These are phyloP conservation scores for Pseudopyrenochaeta lycopersici DNA, from an alignment of 2,329 filamentous ascomycete species.

Conservation along the genomic window DNA sequence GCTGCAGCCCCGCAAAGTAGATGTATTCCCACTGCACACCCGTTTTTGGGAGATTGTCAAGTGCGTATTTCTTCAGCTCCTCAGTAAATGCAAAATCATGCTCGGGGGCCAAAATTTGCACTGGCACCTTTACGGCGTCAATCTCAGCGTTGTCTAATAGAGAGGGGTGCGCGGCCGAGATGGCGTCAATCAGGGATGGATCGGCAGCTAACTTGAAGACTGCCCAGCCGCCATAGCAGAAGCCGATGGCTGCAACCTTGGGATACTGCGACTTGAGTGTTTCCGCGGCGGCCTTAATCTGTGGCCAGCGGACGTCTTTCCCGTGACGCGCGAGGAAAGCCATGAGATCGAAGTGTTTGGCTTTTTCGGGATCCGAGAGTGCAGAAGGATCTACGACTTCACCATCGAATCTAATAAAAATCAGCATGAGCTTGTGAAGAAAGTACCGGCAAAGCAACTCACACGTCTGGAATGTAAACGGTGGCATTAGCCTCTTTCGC, in stretches of 20 bases:
- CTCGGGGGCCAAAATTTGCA: constrained; percentile 43
- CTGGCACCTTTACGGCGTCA: constrained; percentile 39
- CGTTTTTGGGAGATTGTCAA: constrained; percentile 37
- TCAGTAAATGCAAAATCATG: constrained; percentile 35
- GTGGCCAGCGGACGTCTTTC: constrained; percentile 50
- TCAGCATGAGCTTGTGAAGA: too few relatives aligned
- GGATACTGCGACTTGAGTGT: constrained; percentile 45
- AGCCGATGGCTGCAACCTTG: constrained; percentile 58
- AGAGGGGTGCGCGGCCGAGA: constrained; percentile 41
- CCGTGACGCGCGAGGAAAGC: constrained; percentile 51
- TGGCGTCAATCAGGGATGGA: constrained; percentile 40
- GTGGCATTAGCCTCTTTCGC: constrained; percentile 56
- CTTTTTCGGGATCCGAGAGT: constrained; percentile 36
- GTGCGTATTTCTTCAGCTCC: constrained; percentile 41
- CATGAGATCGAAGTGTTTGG: constrained; percentile 50
- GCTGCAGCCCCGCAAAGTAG: constrained; percentile 41
- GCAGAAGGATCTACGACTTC: constrained; percentile 40
- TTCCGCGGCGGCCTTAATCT: constrained; percentile 48
- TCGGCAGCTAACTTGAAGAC: constrained; percentile 42
- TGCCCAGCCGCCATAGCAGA: constrained; percentile 58
- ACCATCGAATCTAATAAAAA: constrained; percentile 38
- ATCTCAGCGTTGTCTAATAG: constrained; percentile 41
- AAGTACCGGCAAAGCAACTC: constrained; percentile 6
- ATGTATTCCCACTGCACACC: constrained; percentile 46
- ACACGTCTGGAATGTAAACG: constrained; percentile 58